Percentiles rank a stretch among this genome's conserved stretches.
Evolutionary conservation across 2,329 filamentous ascomycete species (phyloP).

Genomic region (Huntiella moniliformis): DNA sequence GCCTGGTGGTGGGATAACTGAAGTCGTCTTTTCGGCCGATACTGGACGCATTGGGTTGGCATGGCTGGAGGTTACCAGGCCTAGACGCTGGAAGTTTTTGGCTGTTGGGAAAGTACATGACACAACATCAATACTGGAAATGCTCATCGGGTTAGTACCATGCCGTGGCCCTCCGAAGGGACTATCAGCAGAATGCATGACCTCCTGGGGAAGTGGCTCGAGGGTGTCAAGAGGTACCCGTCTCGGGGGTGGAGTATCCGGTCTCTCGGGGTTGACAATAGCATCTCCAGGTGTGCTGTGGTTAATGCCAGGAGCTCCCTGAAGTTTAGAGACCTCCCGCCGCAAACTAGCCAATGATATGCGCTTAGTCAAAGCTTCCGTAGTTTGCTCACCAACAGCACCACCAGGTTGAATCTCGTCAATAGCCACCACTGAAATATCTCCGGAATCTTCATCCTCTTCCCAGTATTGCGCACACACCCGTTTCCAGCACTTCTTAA

Average conservation of each 20-base stretch:
- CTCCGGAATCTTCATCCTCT: slow-evolving; percentile 41
- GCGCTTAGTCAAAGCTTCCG: neutral
- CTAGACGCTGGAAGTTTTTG: slow-evolving; percentile 23
- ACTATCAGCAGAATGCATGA: neutral
- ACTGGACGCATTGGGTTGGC: slow-evolving; percentile 26
- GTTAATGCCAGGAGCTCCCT: neutral
- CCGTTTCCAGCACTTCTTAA: slow-evolving; percentile 94
- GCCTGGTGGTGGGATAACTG: neutral
- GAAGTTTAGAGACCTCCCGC: slow-evolving; percentile 4
- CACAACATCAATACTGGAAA: slow-evolving; percentile 39
- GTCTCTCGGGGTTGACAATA: slow-evolving; percentile 1
- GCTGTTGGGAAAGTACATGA: slow-evolving; percentile 42
- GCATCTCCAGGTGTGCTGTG: slow-evolving; percentile 1
- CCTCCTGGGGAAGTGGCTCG: neutral
- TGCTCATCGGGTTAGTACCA: slow-evolving; percentile 28
- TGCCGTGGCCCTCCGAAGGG: neutral
- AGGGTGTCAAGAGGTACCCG: neutral
- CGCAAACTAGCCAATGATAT: slow-evolving; percentile 6
- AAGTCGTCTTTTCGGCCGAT: slow-evolving; percentile 15
- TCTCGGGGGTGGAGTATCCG: neutral
- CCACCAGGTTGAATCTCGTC: slow-evolving; percentile 59
- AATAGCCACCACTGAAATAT: slow-evolving; percentile 28
- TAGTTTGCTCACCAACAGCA: slow-evolving; percentile 28
- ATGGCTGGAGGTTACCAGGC: slow-evolving; percentile 5
- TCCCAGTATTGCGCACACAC: slow-evolving; percentile 87